These are phyloP conservation scores for Starmerella bacillaris DNA, from an alignment of 805 yeast genomes.

Conservation along the genomic window DNA sequence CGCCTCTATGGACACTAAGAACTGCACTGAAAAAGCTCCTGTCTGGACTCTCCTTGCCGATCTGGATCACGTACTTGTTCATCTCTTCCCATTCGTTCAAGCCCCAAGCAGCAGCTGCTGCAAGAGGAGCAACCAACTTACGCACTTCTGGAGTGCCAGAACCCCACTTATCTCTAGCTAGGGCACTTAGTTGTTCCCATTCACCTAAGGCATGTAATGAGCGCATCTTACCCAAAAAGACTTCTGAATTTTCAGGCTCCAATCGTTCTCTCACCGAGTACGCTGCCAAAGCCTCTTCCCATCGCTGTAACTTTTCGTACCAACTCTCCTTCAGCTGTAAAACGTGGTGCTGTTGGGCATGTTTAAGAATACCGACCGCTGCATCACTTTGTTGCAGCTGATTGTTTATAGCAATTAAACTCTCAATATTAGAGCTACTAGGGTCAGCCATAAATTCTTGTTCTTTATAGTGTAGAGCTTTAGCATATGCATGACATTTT, in stretches of 20 bases:
- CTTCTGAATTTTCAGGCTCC: slow-evolving; percentile 51
- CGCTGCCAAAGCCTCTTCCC: slow-evolving; percentile 95
- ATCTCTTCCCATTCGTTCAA: slow-evolving; percentile 90
- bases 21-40: slow-evolving; percentile 89
- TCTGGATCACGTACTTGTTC: slow-evolving; percentile 75
- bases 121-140: slow-evolving; percentile 82
- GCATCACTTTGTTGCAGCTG: slow-evolving; percentile 94
- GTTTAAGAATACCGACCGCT: slow-evolving; percentile 87
- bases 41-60: slow-evolving; percentile 87
- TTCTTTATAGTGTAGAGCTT: slow-evolving; percentile 90
- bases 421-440: slow-evolving; percentile 75
- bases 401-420: slow-evolving; percentile 79
- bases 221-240: slow-evolving; percentile 94
- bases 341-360: slow-evolving; percentile 67
- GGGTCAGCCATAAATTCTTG: slow-evolving; percentile 88
- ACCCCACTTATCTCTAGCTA: slow-evolving; percentile 77
- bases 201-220: slow-evolving; percentile 97
- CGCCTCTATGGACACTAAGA: slow-evolving; percentile 64
- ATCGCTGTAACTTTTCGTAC: slow-evolving; percentile 89
- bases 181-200: slow-evolving; percentile 79
- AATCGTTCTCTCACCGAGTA: slow-evolving; percentile 55
- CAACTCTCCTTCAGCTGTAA: slow-evolving; percentile 88
- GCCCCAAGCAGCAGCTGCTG: slow-evolving; percentile 99
- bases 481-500: slow-evolving; percentile 92
- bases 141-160: slow-evolving; percentile 52